Evolutionary conservation across 768 basidiomycete species (phyloP).

Genomic region (Boletus patriciae): DNA sequence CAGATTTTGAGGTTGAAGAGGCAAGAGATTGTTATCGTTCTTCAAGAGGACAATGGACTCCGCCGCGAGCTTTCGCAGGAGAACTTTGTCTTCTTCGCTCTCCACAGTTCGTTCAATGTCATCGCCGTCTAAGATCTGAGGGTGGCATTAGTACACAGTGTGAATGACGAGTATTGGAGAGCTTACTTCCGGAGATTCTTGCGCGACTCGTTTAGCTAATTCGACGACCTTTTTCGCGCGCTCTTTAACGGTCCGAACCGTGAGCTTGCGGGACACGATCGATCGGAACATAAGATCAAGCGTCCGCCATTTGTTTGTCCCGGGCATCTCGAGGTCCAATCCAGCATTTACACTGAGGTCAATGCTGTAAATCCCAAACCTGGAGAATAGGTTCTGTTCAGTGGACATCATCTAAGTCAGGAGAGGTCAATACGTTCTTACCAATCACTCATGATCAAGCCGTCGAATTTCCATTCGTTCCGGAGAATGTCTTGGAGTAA

Average conservation of each 20-base stretch:
- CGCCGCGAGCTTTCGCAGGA: conserved; percentile 67
- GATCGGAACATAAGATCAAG: conserved; percentile 65
- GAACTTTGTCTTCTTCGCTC: conserved; percentile 55
- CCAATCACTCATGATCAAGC: conserved; percentile 84
- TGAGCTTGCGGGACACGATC: conserved; percentile 62
- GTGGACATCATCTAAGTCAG: neutral
- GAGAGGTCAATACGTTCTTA: conserved; percentile 25
- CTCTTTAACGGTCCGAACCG: conserved; percentile 60
- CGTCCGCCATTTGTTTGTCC: conserved; percentile 71
- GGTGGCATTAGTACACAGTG: neutral
- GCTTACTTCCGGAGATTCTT: conserved; percentile 61
- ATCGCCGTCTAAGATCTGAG: conserved; percentile 68
- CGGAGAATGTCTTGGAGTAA: conserved; percentile 63
- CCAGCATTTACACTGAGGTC: conserved; percentile 70
- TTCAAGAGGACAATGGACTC: conserved; percentile 75
- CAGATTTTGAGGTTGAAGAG: conserved; percentile 41
- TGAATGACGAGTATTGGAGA: neutral
- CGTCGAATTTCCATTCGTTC: conserved; percentile 74
- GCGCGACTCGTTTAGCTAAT: conserved; percentile 67
- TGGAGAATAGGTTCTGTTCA: conserved; percentile 23
- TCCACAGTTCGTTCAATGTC: conserved; percentile 64
- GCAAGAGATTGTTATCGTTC: conserved; percentile 51
- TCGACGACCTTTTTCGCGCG: conserved; percentile 67
- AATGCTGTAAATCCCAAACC: conserved; percentile 73
- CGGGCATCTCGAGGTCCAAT: conserved; percentile 80